Evolutionary conservation across 1,284 basidiomycete species (phyloP), one percentile per base, ranked within the genome.

Genomic region (Ganoderma leucocontextum): DNA sequence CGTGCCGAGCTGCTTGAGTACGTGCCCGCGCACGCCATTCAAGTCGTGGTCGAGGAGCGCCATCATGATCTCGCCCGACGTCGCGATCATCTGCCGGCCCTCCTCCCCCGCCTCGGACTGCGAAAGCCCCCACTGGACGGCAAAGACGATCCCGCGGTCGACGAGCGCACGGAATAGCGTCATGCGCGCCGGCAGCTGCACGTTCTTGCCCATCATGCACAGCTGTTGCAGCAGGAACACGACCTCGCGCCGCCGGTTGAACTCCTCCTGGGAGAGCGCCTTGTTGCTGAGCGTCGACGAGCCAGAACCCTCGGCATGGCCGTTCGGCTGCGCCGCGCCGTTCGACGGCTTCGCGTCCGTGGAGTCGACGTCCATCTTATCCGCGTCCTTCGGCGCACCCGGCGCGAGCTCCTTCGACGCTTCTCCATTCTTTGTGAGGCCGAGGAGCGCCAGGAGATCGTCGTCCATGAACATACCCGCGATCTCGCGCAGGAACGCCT

Each of bases 191-290:
- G 93, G 91, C 8, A 98, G 85, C 79, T 99, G 97, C 15, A 99
- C 91, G 76, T 96, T 96, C 86, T 99, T 99, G 72, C 95, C 96
- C 93, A 99, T 98, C 57, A 92, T 85, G 77, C 95, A 95, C 9
- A 99, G 88, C 75, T 98, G 96, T 75, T 98, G 96, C 52, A 99
- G 84, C 73, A 99, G 92, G 58, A 92, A 82, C 44, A 98, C 89
- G 29, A 95, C 91, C 75, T 96, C 93, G 55, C 87, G 85, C 64
- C 90, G 87, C 49, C 73, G 72, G 22, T 81, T 79, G 66, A 89
- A 80, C 65, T 89, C 87, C 33, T 80, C 80, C 69, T 84, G 83
- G 17, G 84, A 80, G 42, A 89, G 80, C 36, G 64, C 49, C 38
- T 62, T 72, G 49, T 59, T 67, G 38, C 36, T 15, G 0, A 68